A percentile compares a stretch with the other conserved stretches of the same genome.
phyloP scores from a whole-genome alignment of 495 filamentous ascomycete species.

The Aspergillus nanangensis region DNA sequence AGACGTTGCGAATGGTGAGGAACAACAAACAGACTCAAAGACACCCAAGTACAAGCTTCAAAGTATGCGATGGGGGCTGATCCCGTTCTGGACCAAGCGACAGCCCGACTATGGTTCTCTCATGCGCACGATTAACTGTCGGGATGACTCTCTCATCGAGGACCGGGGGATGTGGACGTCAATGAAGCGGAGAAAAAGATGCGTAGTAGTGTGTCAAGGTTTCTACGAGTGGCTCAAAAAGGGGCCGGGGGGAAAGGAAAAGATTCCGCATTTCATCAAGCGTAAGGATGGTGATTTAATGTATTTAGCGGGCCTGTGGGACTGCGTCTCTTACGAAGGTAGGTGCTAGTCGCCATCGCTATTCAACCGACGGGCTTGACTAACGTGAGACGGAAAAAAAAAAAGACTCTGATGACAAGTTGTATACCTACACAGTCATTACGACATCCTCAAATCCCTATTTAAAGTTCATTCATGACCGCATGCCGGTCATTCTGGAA shows the following conservation, averaged over 20 bases:
- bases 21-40: background rate
- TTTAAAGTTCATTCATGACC: constrained; percentile 79
- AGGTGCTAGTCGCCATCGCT: constrained; percentile 7
- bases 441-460: constrained; percentile 80
- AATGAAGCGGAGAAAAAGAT: constrained; percentile 86
- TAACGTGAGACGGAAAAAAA: constrained; percentile 1
- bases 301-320: constrained; percentile 90
- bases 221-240: constrained; percentile 98
- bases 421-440: constrained; percentile 87
- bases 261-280: constrained; percentile 76
- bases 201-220: constrained; percentile 80
- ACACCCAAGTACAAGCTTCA: constrained; percentile 72
- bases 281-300: constrained; percentile 79
- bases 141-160: constrained; percentile 78
- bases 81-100: constrained; percentile 90
- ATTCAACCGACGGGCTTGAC: background rate
- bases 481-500: constrained; percentile 93
- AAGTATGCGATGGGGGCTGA: constrained; percentile 87
- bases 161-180: constrained; percentile 82
- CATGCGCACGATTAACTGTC: constrained; percentile 90
- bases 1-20: too few relatives aligned
- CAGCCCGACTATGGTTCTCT: constrained; percentile 69
- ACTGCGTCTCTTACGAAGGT: constrained; percentile 80
- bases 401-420: constrained; percentile 56
- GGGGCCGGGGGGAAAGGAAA: constrained; percentile 64